Base-by-base conservation (phyloP, 2,329 filamentous ascomycete genomes). In the Stemphylium vesicarium region DNA sequence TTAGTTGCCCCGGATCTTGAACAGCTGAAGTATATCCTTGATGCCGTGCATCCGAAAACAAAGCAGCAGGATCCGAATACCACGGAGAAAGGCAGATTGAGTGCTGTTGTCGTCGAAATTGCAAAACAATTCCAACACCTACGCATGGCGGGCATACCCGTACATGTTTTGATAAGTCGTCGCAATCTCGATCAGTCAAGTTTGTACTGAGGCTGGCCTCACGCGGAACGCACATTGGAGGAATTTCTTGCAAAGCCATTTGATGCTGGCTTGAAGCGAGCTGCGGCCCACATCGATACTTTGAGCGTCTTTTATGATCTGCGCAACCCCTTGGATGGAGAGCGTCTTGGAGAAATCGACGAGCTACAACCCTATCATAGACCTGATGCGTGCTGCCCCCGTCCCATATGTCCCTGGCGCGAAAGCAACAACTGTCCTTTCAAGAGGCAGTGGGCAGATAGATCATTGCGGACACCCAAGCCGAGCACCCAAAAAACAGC, bases 241-340 rank as follows among this genome's bases (percentile, higher is more conserved):
- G 8, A 49, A n/a, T 64, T 57, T 52, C 44, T 60, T 1, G 18
- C 46, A 9, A 20, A 38, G 26, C 31, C 41, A 0, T 63, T 70
- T 26, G 53, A 65, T 38, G 43, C 53, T n/a, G 59, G 59, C 32
- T 43, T 70, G 4, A 33, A 40, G 4, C n/a, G 12, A 10, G 59
- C 69, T 29, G 66, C 62, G 7, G 40, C 41, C 7, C 40, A 60
- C 3, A 47, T 71, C 18, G 53, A 67, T 50, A 56, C 33, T 4
- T 45, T 71, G 13, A 68, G 59, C 16, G 61, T 69, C 33, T 54
- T 62, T n/a, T 71, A 71, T 36, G 63, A 68, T 44, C 48, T 71
- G 1, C 56, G 64, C 6, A 65, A 69, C 31, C 68, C 68, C 1
- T 35, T 71, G 4, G 47, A 57, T 32, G 6, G 38, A 2, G 46